A percentile compares a stretch with the other conserved stretches of the same genome.
Evolutionary conservation across 139 green algal species (phyloP).

Genomic region (Haematococcus lacustris): DNA sequence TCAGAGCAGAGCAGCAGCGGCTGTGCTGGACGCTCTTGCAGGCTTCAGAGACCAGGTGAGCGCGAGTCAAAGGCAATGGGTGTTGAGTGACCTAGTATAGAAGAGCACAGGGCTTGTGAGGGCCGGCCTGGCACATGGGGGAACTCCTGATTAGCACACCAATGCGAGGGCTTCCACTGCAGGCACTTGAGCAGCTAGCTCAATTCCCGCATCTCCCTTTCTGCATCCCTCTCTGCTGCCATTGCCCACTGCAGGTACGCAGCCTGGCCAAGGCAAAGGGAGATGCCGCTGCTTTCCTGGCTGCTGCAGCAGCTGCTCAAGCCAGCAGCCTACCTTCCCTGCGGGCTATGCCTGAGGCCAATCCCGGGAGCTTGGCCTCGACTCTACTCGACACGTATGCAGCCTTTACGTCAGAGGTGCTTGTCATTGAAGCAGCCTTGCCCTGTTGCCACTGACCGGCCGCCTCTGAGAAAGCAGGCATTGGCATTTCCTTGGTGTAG

Average conservation of each 20-base stretch:
- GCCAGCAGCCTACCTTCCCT: too few species aligned
- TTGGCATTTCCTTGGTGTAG: too few species aligned
- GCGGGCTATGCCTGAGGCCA: too few species aligned
- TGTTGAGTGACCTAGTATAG: neutral
- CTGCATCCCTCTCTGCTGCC: neutral
- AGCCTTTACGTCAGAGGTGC: too few species aligned
- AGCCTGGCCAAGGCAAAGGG: slow-evolving; percentile 11
- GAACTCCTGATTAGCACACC: neutral
- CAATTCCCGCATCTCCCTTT: neutral
- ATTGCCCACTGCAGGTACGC: slow-evolving; percentile 19
- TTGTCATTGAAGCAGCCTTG: too few species aligned
- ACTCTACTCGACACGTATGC: too few species aligned
- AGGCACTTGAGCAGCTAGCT: neutral
- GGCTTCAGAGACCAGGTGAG: slow-evolving; percentile 74
- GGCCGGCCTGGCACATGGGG: too few species aligned
- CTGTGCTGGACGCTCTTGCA: slow-evolving; percentile 64
- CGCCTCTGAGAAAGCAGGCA: too few species aligned
- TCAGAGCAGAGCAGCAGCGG: neutral
- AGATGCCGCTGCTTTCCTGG: slow-evolving; percentile 48
- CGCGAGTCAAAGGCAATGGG: neutral
- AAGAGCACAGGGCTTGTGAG: neutral
- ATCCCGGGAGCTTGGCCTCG: too few species aligned
- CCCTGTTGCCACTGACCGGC: too few species aligned
- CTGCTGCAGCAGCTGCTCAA: too few species aligned
- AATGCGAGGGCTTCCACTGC: neutral